Base-by-base conservation (phyloP, 164 flowering plant species). In the Dillenia suffruticosa region DNA sequence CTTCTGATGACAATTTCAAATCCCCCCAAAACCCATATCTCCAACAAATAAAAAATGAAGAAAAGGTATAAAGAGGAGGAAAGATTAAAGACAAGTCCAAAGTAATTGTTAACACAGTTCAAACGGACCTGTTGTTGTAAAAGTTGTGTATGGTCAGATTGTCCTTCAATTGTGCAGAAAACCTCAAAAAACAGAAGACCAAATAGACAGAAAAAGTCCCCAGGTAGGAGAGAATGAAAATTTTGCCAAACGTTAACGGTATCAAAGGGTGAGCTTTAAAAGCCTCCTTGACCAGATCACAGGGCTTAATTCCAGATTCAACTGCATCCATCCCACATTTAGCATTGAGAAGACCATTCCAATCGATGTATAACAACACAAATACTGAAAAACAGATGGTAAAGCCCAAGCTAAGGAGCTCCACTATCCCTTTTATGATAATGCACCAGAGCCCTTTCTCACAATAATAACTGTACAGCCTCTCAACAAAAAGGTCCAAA, bases 371-470 rank as follows among this genome's bases (percentile, higher is more conserved):
- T 44, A 95, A 65, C 52, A 95, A 79, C 68, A 95, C 86, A 76
- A 95, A 92, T 9, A 86, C 97, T 1, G 97, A 95, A 74, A 95
- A 92, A 66, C 87, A 88, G 68, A 95, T 90, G 46, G 82, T 83
- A 61, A 95, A 92, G 44, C 83, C 91, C 26, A 95, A 72, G 70
- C 91, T 85, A 22, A 95, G 72, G 46, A 95, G 94, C 70, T 95
- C 99, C 58, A 92, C 87, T 51, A 88, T 80, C 99, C 99, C 92
- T 80, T 90, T 92, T 62, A 80, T 81, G 56, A 95, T 82, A 46
- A 95, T 92, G 77, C 99, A 95, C 92, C 89, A 84, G 63, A 95
- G 87, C 56, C 99, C 99, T 78, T 95, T 95, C 69, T 87, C 99
- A 68, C 94, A 85, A 55, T 92, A 95, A 71, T 95, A 95, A 74